phyloP scores from a whole-genome alignment of 352 stramenopile genomes.

The Phytophthora multivora region DNA sequence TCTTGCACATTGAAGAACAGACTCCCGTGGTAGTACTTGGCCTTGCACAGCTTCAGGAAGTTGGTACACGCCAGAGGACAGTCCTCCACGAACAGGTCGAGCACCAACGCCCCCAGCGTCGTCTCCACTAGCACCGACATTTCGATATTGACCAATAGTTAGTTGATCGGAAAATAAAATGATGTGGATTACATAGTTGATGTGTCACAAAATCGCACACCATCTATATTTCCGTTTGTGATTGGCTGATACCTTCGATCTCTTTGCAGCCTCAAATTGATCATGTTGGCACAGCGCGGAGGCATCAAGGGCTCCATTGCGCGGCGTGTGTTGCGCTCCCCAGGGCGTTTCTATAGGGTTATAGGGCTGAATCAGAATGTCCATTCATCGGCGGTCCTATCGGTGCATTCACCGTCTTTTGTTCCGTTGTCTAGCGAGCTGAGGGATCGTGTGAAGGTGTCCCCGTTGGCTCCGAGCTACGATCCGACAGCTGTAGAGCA shows the following conservation, averaged over 20 bases:
- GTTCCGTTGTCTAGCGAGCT: slow-evolving; percentile 52
- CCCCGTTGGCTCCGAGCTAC: slow-evolving; percentile 63
- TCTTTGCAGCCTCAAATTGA: not conserved
- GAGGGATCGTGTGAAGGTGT: slow-evolving; percentile 50
- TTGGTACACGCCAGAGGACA: slow-evolving; percentile 87
- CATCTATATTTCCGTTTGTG: not conserved
- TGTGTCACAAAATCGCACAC: too few relatives aligned
- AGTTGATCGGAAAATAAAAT: slow-evolving; percentile 8
- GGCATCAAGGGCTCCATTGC: slow-evolving; percentile 1
- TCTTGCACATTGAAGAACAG: slow-evolving; percentile 97
- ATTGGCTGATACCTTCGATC: slow-evolving; percentile 8
- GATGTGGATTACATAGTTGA: not conserved
- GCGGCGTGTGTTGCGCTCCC: slow-evolving; percentile 10
- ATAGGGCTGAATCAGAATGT: not conserved
- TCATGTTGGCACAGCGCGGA: slow-evolving; percentile 24
- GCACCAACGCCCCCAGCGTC: slow-evolving; percentile 88
- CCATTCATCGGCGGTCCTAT: slow-evolving; percentile 4
- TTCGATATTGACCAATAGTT: slow-evolving; percentile 1
- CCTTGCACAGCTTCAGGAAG: slow-evolving; percentile 96
- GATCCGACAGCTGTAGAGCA: slow-evolving; percentile 68
- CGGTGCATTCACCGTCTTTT: slow-evolving; percentile 2
- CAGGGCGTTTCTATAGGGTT: not conserved
- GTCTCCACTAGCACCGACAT: slow-evolving; percentile 93
- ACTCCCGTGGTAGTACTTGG: slow-evolving; percentile 94
- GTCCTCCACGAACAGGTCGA: slow-evolving; percentile 91